Evolutionary conservation across 2,329 filamentous ascomycete species (phyloP), one percentile per base, ranked within the genome.

Genomic region (Botrytis sinoallii): DNA sequence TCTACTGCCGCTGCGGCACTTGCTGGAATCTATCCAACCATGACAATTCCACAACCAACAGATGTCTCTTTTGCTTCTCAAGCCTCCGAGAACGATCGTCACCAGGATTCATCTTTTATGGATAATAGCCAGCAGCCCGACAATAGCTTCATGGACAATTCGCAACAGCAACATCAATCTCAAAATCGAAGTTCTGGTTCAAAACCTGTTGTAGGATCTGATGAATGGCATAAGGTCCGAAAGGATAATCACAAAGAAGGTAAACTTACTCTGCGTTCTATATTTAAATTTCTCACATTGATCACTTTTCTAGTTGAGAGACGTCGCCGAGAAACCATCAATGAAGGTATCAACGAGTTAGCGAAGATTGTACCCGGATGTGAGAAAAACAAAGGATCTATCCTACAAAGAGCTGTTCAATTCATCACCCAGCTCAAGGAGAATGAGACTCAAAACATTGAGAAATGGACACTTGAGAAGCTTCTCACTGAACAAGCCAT

Each of bases 211-310:
- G 96, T 98, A n/a, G 96, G 96, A 3, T 96, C 94, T 2, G 94
- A 97, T 71, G 95, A 98, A 83, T 99, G 96, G 96, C 96, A 99
- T 83, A 97, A 97, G 82, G 91, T 97, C 79, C 90, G 96, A 75
- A 96, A 97, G 82, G 95, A 98, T 80, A 99, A 98, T 77, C 96
- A 99, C 85, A 99, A 99, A 88, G 95, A 98, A 87, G 96, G 95
- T 96, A 84, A 80, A 88, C 82, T 67, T 25, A 12, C 22, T 18
- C 10, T 16, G 46, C 8, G 67, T 3, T 32, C 55, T 7, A n/a
- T 42, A 32, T 79, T 29, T 14, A 12, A 14, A n/a, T 14, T 60
- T 60, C 79, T 71, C 78, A 73, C 66, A 22, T 61, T 76, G 81
- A 79, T 83, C 78, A 75, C 66, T 77, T 57, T 57, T 79, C 40